Evolutionary conservation across 805 yeast genomes (phyloP).

Genomic region (Lipomyces spencermartinsiae): DNA sequence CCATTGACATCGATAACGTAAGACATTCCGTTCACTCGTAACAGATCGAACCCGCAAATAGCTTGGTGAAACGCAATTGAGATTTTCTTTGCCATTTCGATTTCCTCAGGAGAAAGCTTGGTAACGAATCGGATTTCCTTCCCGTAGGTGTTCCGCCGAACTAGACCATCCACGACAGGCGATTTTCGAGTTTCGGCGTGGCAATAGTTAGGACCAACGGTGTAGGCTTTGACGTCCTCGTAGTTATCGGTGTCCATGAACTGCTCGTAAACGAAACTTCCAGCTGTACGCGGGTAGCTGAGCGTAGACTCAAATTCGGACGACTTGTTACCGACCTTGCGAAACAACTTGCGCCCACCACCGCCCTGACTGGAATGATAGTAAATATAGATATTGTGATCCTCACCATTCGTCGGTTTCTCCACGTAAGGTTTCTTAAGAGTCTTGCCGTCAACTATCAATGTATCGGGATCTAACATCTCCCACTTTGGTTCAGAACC

Average conservation of each 20-base stretch:
- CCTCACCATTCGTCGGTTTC: constrained; percentile 98
- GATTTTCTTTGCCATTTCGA: constrained; percentile 77
- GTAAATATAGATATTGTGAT: constrained; percentile 93
- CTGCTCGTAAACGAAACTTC: constrained; percentile 89
- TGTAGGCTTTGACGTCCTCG: constrained; percentile 98
- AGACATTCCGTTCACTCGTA: constrained; percentile 85
- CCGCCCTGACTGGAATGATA: constrained; percentile 91
- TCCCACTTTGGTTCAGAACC: constrained; percentile 63
- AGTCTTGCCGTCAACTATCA: constrained; percentile 70
- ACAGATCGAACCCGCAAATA: constrained; percentile 94
- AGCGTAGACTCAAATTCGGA: constrained; percentile 92
- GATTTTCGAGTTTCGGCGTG: constrained; percentile 99
- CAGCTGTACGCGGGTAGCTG: constrained; percentile 77
- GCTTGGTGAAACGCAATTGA: constrained; percentile 83
- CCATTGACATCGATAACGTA: constrained; percentile 98
- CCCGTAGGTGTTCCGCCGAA: constrained; percentile 95
- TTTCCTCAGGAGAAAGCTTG: constrained; percentile 74
- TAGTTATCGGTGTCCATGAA: constrained; percentile 98
- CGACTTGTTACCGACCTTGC: constrained; percentile 96
- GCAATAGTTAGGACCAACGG: constrained; percentile 88
- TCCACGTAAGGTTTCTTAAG: constrained; percentile 93
- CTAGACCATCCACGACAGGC: constrained; percentile 99
- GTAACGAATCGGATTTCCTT: constrained; percentile 94
- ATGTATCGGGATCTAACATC: constrained; percentile 85
- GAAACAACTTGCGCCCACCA: constrained; percentile 91